Percentiles rank a stretch among this genome's conserved stretches.
Evolutionary conservation across 345 rosid species (phyloP).

Genomic region (Populus alba): DNA sequence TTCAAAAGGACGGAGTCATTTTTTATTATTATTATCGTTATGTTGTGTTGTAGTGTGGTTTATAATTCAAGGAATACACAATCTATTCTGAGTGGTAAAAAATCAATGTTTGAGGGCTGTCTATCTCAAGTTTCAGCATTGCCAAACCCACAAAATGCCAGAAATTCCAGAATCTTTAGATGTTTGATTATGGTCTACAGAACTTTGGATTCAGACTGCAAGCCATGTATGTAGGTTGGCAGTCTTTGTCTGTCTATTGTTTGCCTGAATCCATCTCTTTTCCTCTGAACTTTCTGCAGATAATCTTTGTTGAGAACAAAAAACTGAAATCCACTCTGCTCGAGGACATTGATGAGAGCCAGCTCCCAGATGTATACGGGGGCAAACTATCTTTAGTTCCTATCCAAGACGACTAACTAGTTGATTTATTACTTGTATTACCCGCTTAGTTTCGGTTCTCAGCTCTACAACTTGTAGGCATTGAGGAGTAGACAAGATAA

Average conservation of each 20-base stretch:
- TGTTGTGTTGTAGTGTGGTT: too few species aligned
- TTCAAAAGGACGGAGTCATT: not conserved
- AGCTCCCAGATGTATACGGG: conserved; percentile 75
- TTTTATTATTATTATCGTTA: not conserved
- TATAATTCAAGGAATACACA: too few species aligned
- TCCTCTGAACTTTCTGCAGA: conserved; percentile 39
- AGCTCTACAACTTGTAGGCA: not conserved
- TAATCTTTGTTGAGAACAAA: conserved; percentile 76
- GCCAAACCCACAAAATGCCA: not conserved
- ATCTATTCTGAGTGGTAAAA: too few species aligned
- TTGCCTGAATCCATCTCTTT: not conserved
- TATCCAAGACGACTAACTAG: conserved; percentile 43
- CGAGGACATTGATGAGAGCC: conserved; percentile 68
- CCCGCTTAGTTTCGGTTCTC: not conserved
- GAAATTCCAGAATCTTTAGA: not conserved
- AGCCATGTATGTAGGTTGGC: not conserved
- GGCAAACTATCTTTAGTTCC: conserved; percentile 65
- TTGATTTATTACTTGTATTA: not conserved
- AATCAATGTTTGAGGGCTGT: too few species aligned
- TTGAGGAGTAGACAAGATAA: not conserved
- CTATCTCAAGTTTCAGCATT: too few species aligned
- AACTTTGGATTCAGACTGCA: not conserved
- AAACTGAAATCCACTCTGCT: conserved; percentile 58
- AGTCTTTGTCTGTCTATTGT: not conserved
- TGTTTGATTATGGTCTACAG: not conserved